A percentile compares a stretch with the other conserved stretches of the same genome.
These are phyloP conservation scores for Amaranthus palmeri DNA, from an alignment of 148 eudicot genomes.

Conservation along the genomic window DNA sequence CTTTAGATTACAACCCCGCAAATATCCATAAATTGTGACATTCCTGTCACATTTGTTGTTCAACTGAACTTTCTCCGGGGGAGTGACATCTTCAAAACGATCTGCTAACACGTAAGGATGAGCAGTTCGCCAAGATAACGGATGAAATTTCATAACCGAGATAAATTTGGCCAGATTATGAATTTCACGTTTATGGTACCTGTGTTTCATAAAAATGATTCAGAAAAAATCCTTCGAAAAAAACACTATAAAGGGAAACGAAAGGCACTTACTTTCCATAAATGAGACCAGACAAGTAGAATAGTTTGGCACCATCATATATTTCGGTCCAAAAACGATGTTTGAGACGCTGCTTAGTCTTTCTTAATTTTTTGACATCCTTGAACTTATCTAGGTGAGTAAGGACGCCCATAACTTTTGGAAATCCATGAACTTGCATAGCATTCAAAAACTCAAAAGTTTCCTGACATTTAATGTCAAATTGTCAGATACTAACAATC, in stretches of 20 bases:
- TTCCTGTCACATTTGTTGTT: slow-evolving; percentile 82
- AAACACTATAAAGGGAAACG: not conserved
- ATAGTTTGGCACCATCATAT: slow-evolving; percentile 79
- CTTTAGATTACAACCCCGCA: slow-evolving; percentile 94
- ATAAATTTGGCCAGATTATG: slow-evolving; percentile 94
- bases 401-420: slow-evolving; percentile 95
- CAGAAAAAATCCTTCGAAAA: slow-evolving; percentile 1
- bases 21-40: slow-evolving; percentile 78
- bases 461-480: slow-evolving; percentile 51
- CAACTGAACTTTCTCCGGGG: slow-evolving; percentile 60
- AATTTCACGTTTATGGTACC: slow-evolving; percentile 80
- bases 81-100: slow-evolving; percentile 95
- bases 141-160: slow-evolving; percentile 86
- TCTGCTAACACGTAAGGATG: slow-evolving; percentile 91
- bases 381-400: slow-evolving; percentile 91
- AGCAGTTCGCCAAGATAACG: slow-evolving; percentile 70
- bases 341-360: slow-evolving; percentile 87
- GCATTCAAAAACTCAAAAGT: slow-evolving; percentile 92
- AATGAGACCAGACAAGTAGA: slow-evolving; percentile 87
- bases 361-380: slow-evolving; percentile 83
- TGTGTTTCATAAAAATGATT: slow-evolving; percentile 25
- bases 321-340: slow-evolving; percentile 98
- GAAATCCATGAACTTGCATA: slow-evolving; percentile 89
- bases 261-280: slow-evolving; percentile 76
- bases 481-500: slow-evolving; percentile 7